Evolutionary conservation across 306 rosid species (phyloP).

Genomic region (Begonia peltatifolia): DNA sequence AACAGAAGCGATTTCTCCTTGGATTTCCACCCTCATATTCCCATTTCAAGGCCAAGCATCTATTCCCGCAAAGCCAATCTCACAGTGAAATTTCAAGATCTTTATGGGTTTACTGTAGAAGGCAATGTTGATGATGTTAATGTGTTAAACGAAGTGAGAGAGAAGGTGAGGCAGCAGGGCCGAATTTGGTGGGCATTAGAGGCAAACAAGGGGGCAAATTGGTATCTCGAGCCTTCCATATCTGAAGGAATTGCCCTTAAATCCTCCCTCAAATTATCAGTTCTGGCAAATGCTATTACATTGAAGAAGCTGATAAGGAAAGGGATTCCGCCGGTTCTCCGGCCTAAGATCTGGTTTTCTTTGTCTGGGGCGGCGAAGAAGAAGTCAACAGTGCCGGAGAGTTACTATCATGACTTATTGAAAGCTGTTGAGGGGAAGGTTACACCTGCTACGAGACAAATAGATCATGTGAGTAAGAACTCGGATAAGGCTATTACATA

Average conservation of each 20-base stretch:
- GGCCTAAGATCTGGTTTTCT: conserved; percentile 96
- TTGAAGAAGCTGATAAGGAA: conserved; percentile 81
- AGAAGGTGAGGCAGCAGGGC: conserved; percentile 91
- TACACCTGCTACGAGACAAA: conserved; percentile 93
- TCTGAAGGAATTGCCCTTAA: conserved; percentile 69
- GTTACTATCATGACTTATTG: conserved; percentile 75
- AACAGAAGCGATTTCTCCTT: conserved; percentile 69
- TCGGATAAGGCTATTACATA: background rate
- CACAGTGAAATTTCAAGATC: conserved; percentile 92
- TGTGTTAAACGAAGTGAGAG: conserved; percentile 92
- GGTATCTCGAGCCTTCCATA: conserved; percentile 69
- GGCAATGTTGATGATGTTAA: conserved; percentile 99
- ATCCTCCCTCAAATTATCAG: conserved; percentile 70
- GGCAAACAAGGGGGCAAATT: conserved; percentile 89
- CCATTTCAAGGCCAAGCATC: conserved; percentile 88
- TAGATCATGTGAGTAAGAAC: conserved; percentile 68
- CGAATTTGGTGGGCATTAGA: conserved; percentile 98
- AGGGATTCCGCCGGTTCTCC: conserved; percentile 84
- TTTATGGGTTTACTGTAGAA: conserved; percentile 85
- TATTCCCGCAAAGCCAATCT: conserved; percentile 84
- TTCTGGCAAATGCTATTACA: conserved; percentile 71
- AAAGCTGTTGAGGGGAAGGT: conserved; percentile 89
- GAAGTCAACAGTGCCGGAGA: conserved; percentile 93
- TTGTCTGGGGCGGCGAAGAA: conserved; percentile 96
- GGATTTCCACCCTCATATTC: conserved; percentile 74